A percentile compares a stretch with the other conserved stretches of the same genome.
Evolutionary conservation across 2,329 filamentous ascomycete genomes (phyloP).

Genomic region (Torrubiella hemipterigena): DNA sequence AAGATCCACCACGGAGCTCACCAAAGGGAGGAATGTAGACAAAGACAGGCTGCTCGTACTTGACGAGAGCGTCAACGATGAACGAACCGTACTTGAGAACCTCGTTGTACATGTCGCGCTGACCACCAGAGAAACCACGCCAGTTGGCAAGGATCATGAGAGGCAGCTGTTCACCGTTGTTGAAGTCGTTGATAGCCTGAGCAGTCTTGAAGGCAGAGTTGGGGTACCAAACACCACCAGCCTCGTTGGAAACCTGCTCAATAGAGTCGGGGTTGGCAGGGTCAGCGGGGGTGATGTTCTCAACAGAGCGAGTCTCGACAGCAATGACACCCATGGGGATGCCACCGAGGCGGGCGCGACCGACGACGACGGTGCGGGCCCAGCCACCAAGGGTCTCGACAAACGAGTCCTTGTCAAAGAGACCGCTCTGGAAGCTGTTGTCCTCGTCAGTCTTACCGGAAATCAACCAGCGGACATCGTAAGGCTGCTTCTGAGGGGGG

Average conservation of each 20-base stretch:
- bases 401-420: conserved; percentile 95
- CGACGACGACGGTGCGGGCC: conserved; percentile 93
- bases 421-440: conserved; percentile 62
- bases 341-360: conserved; percentile 88
- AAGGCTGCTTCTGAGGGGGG: conserved; percentile 68
- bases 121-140: conserved; percentile 99
- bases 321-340: conserved; percentile 98
- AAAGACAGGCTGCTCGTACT: conserved; percentile 97
- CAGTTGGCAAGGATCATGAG: conserved; percentile 99
- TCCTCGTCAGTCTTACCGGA: conserved; percentile 70
- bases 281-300: conserved; percentile 94
- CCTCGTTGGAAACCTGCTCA: conserved; percentile 87
- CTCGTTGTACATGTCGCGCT: conserved; percentile 99
- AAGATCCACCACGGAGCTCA: conserved; percentile 95
- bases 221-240: conserved; percentile 98
- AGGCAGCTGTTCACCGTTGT: conserved; percentile 94
- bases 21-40: conserved; percentile 97
- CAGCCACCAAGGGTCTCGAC: conserved; percentile 93
- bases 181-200: conserved; percentile 97
- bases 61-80: conserved; percentile 96
- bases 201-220: conserved; percentile 99
- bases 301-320: conserved; percentile 88
- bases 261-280: conserved; percentile 97
- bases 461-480: conserved; percentile 93
- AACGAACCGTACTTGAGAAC: conserved; percentile 98